Conservation (phyloP, 257 asterid genomes). For the Nicotiana tomentosiformis region DNA sequence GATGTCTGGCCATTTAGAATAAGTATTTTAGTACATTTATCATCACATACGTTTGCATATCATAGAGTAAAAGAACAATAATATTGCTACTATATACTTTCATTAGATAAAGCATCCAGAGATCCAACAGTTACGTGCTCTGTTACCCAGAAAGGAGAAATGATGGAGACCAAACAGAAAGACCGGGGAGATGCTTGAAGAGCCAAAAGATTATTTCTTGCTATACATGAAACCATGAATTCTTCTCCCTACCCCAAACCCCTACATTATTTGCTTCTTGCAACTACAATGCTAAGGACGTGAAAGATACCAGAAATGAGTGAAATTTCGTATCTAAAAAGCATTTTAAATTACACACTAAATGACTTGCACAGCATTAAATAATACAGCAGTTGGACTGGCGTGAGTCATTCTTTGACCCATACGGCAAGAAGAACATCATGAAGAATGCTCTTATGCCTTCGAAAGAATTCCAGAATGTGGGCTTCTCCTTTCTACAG, state of each 20-base stretch:
- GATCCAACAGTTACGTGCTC: neutral
- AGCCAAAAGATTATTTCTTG: neutral
- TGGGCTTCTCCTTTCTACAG: neutral
- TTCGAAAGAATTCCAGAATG: neutral
- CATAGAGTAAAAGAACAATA: neutral
- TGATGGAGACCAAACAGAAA: neutral
- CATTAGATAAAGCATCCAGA: neutral
- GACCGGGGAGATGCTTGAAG: neutral
- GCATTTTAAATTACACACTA: neutral
- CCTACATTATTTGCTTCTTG: neutral
- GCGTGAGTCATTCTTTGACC: neutral
- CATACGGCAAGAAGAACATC: neutral
- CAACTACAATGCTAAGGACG: neutral
- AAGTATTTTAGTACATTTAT: neutral
- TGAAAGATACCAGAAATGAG: no score
- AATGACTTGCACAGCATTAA: neutral
- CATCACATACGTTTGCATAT: neutral
- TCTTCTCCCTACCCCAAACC: neutral
- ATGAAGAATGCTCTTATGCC: neutral
- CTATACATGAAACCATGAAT: neutral
- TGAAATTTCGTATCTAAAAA: neutral
- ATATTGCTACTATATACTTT: neutral
- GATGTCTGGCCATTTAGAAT: neutral
- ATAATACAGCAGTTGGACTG: neutral
- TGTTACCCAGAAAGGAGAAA: neutral